phyloP scores from a whole-genome alignment of 805 yeast species.

The Wickerhamomyces canadensis region DNA sequence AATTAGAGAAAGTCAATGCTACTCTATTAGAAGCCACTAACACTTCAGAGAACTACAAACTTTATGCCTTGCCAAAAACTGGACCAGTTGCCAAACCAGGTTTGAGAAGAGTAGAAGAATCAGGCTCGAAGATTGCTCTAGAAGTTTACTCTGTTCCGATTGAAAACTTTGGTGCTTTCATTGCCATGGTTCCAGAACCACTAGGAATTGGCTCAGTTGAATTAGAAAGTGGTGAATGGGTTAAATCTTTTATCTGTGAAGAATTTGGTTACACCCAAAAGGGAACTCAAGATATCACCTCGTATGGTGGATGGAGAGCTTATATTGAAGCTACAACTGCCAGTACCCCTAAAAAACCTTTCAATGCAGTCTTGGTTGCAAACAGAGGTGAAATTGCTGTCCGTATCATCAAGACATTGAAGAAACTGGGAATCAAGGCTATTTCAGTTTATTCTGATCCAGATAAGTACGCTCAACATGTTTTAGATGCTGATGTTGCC shows the following conservation, averaged over 20 bases:
- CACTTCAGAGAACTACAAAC: conserved; percentile 65
- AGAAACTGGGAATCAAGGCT: conserved; percentile 69
- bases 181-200: conserved; percentile 88
- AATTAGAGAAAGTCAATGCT: conserved; percentile 79
- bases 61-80: conserved; percentile 75
- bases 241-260: conserved; percentile 93
- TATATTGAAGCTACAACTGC: conserved; percentile 40
- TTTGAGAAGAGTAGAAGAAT: conserved; percentile 47
- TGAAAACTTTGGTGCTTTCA: conserved; percentile 75
- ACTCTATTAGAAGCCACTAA: conserved; percentile 56
- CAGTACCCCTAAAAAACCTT: conserved; percentile 46
- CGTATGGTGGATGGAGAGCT: conserved; percentile 81
- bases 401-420: conserved; percentile 82
- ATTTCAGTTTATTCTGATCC: conserved; percentile 90
- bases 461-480: conserved; percentile 87
- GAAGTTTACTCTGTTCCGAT: conserved; percentile 83
- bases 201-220: conserved; percentile 93
- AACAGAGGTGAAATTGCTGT: conserved; percentile 98
- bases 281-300: conserved; percentile 78
- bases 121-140: conserved; percentile 59
- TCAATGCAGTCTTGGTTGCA: conserved; percentile 84
- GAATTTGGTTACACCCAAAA: conserved; percentile 71
- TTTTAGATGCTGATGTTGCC: conserved; percentile 73
- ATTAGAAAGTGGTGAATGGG: conserved; percentile 72
- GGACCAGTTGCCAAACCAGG: conserved; percentile 93